These are phyloP conservation scores for Berberis thunbergii DNA, from an alignment of 164 flowering plant species.

Conservation along the genomic window DNA sequence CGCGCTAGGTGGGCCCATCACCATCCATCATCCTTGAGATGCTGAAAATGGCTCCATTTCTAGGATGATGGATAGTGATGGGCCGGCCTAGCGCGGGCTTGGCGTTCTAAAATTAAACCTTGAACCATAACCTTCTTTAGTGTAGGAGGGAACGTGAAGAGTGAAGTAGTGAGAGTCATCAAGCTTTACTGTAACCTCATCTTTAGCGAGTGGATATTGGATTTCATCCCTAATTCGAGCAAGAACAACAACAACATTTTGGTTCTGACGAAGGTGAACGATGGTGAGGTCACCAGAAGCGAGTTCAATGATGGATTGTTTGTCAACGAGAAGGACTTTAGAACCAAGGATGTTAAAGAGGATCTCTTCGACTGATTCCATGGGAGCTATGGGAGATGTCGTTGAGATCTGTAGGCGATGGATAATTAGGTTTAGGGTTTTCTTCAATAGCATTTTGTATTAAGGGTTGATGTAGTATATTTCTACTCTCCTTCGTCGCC, in stretches of 20 bases:
- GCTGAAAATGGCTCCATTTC: too few species aligned
- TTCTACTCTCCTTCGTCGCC: too few species aligned
- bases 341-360: conserved; percentile 56
- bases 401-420: conserved; percentile 18
- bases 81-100: too few species aligned
- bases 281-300: conserved; percentile 60
- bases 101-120: too few species aligned
- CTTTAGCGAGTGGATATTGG: conserved; percentile 86
- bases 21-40: too few species aligned
- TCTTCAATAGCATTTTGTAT: too few species aligned
- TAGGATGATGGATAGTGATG: too few species aligned
- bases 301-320: conserved; percentile 66
- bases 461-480: too few species aligned
- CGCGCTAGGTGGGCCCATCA: too few species aligned
- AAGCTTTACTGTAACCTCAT: conserved; percentile 67
- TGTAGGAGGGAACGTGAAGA: conserved; percentile 22
- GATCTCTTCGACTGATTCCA: conserved; percentile 43
- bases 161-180: conserved; percentile 80
- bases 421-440: too few species aligned
- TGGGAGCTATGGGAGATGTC: conserved; percentile 14
- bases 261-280: conserved; percentile 45
- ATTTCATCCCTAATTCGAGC: conserved; percentile 60
- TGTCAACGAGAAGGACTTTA: conserved; percentile 67
- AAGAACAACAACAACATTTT: conserved; percentile 50
- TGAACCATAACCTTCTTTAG: not conserved